Conservation (phyloP, 805 yeast genomes). For the Kluyveromyces lactis region DNA sequence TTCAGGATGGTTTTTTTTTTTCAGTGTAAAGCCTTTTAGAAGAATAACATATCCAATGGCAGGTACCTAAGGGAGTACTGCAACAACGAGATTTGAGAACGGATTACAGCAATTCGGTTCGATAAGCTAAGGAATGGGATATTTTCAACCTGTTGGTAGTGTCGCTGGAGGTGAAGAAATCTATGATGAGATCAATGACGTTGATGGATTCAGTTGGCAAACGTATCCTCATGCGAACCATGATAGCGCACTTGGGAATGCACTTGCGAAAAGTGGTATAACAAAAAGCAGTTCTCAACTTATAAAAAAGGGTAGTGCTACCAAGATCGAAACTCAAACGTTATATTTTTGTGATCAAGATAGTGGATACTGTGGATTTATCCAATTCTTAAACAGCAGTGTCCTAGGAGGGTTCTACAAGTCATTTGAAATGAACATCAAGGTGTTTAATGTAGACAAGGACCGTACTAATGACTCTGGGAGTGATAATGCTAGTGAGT, state of each 20-base stretch:
- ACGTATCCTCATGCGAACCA: not conserved
- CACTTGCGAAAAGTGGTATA: not conserved
- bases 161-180: not conserved
- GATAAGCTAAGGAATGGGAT: not conserved
- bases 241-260: not conserved
- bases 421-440: constrained; percentile 46
- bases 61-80: too few relatives aligned
- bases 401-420: constrained; percentile 43
- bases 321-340: constrained; percentile 49
- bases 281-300: constrained; percentile 7
- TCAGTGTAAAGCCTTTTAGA: too few relatives aligned
- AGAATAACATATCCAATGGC: too few relatives aligned
- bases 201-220: not conserved
- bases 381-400: constrained; percentile 45
- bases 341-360: constrained; percentile 42
- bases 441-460: constrained; percentile 26
- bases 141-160: not conserved
- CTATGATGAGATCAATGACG: not conserved
- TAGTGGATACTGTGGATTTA: constrained; percentile 38
- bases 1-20: too few relatives aligned
- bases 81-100: too few relatives aligned
- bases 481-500: constrained; percentile 11
- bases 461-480: too few relatives aligned
- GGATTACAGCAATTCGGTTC: too few relatives aligned
- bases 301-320: constrained; percentile 16